A percentile compares a stretch with the other conserved stretches of the same genome.
Conservation (phyloP, 371 early-diverging fungal species). For the Mucor mucedo region DNA sequence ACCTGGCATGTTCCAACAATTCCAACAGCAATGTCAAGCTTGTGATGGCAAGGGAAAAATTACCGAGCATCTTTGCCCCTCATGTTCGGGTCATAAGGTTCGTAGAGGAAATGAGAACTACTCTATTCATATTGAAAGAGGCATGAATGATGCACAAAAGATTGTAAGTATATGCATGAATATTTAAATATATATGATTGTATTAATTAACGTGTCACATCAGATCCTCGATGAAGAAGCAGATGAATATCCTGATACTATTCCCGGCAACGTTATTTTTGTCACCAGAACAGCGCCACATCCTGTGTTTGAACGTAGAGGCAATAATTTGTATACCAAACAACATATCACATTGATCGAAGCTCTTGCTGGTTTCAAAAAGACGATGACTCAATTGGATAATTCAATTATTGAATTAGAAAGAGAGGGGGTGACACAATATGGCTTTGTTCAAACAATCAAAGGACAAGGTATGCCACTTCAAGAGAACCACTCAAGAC, state of each 20-base stretch:
- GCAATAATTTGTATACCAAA: slow-evolving; percentile 82
- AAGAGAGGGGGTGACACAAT: slow-evolving; percentile 70
- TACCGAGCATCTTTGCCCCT: slow-evolving; percentile 76
- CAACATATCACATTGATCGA: slow-evolving; percentile 84
- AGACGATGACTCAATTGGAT: slow-evolving; percentile 85
- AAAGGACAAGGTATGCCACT: slow-evolving; percentile 85
- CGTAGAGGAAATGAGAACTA: slow-evolving; percentile 82
- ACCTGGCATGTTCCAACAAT: slow-evolving; percentile 93
- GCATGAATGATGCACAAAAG: slow-evolving; percentile 82
- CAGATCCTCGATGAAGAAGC: slow-evolving; percentile 83
- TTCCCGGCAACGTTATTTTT: slow-evolving; percentile 91
- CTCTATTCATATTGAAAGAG: slow-evolving; percentile 83
- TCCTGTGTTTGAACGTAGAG: slow-evolving; percentile 78
- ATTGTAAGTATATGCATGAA: slow-evolving; percentile 59
- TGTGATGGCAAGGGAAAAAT: slow-evolving; percentile 93
- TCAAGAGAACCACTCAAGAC: slow-evolving; percentile 62
- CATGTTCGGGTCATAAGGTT: slow-evolving; percentile 87
- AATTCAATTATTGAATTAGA: slow-evolving; percentile 68
- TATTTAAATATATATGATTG: neutral
- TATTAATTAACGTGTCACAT: too few species aligned
- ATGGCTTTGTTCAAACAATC: slow-evolving; percentile 76
- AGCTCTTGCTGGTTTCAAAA: slow-evolving; percentile 89
- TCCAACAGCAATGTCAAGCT: slow-evolving; percentile 88
- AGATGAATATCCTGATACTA: slow-evolving; percentile 89
- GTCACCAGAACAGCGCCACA: slow-evolving; percentile 82